Base-by-base conservation (phyloP, 2,329 filamentous ascomycete species). In the Leptographium galeiforme region DNA sequence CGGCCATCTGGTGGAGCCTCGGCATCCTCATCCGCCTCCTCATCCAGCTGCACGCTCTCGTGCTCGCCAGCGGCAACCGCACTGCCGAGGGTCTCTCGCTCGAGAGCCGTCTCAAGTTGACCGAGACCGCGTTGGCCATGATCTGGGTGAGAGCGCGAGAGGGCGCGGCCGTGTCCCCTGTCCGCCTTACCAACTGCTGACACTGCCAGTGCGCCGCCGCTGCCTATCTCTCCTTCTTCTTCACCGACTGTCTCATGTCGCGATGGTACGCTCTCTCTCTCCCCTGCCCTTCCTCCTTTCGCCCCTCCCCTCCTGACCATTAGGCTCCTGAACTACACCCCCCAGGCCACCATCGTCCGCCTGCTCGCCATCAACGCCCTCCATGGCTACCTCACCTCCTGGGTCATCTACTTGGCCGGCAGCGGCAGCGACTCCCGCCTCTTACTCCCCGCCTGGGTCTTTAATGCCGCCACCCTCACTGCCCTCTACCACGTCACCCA, bases 291-390 rank as follows among this genome's bases (percentile, higher is more conserved):
- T 36, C 36, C 46, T 52, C 19, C 11, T 50, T 36, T n/a, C 34
- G 5, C 48, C 44, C 47, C 45, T 25, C 47, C 55, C 14, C 51
- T 36, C 36, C 40, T 34, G 1, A 32, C 41, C 13, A 8, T n/a
- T n/a, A 87, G 85, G 87, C 82, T 93, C 61, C 76, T 91, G 60
- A 85, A 89, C 66, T 93, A 91, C 69, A 89, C 87, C 14, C 86
- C 87, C 2, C 79, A 82, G 66, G 87, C 87, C 50, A 89, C 88
- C 48, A 79, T 90, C 57, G 82, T 93, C 55, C 86, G 87, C 50
- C 82, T 93, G 46, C 73, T 88, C 50, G 85, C 85, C 55, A 84
- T 85, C 57, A 86, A 84, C 64, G 81, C 80, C 53, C 74, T 87
- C 56, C 88, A 89, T 64, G 82, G 83, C 58, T 89, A 88, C 67